phyloP scores from a whole-genome alignment of 106 monocot genomes.

The Phalaenopsis equestris region DNA sequence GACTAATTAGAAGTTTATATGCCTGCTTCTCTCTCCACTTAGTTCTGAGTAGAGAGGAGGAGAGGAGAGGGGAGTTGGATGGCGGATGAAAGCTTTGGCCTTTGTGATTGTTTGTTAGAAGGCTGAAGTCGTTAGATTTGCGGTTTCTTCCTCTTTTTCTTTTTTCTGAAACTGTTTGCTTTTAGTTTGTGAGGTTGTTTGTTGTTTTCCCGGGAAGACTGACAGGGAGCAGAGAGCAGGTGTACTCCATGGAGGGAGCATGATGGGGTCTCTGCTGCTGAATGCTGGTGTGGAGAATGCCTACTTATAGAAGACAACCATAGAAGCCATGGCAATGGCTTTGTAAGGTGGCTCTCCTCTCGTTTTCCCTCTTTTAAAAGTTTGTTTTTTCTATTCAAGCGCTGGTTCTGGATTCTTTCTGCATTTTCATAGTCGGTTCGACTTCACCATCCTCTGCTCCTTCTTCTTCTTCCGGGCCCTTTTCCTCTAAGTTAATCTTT shows the following conservation, averaged over 20 bases:
- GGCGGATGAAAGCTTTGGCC: too few relatives aligned
- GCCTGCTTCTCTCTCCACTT: neutral
- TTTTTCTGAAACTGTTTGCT: neutral
- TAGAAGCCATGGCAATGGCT: constrained; percentile 5
- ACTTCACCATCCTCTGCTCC: neutral
- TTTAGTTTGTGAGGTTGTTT: neutral
- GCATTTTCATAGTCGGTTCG: neutral
- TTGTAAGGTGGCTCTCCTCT: neutral
- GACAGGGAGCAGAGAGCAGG: constrained; percentile 2
- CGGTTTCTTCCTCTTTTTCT: constrained; percentile 1
- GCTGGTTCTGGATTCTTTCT: neutral
- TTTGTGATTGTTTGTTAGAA: too few relatives aligned
- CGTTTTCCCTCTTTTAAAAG: neutral
- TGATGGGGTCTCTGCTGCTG: constrained; percentile 10
- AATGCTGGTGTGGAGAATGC: neutral
- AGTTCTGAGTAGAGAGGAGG: neutral
- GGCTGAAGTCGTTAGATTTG: neutral
- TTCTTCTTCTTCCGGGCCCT: neutral
- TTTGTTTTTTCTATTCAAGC: neutral
- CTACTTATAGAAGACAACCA: neutral
- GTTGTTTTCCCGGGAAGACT: constrained; percentile 1
- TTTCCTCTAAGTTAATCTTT: neutral
- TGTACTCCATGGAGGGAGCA: constrained; percentile 5
- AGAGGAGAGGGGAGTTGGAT: neutral
- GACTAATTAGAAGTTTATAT: neutral